Evolutionary conservation across 2,329 filamentous ascomycete genomes (phyloP), one percentile per base, ranked within the genome.

Genomic region (Penicillium sclerotiorum): DNA sequence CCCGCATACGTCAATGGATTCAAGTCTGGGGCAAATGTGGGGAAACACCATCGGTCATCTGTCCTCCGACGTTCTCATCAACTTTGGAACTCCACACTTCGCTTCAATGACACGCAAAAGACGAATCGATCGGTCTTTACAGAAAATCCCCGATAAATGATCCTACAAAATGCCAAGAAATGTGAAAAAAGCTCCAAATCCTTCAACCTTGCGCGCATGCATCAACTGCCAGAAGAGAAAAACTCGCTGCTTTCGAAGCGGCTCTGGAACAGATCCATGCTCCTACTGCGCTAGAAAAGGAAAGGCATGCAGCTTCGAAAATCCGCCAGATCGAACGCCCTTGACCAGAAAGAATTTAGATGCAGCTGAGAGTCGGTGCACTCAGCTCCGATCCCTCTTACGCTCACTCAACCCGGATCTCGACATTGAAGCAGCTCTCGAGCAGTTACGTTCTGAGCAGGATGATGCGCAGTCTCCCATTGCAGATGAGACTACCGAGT

Each of bases 391-490:
- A 45, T 40, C 36, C 8, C 35, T 50, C 3, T 30, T 50, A 12
- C 47, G 38, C 35, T 45, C 41, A 20, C 33, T 50, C 3, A 45
- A 43, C n/a, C 47, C 47, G 2, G 47, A 42, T 12, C 8, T 50
- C 11, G 36, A 50, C 21, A 28, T 50, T n/a, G 35, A 50, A 28
- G 30, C 47, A 13, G 41, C 54, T 7, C 15, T 60, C n/a, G 51
- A 56, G 18, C 17, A 28, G 18, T 17, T 17, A 28, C 37, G 18
- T 21, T 9, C 18, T 9, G 20, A 23, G 8, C 15, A 39, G 33
- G 21, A 17, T 13, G 11, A 8, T 22, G 15, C 22, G 6, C 11
- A 36, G 4, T 36, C 41, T 5, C 28, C 8, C 1, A 32, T 20
- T 41, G 5, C 22, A 17, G 17, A 22, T 15, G 25, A 40, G 9